A percentile compares a stretch with the other conserved stretches of the same genome.
Conservation (phyloP, 495 filamentous ascomycete genomes). For the Parathielavia hyrcaniae region DNA sequence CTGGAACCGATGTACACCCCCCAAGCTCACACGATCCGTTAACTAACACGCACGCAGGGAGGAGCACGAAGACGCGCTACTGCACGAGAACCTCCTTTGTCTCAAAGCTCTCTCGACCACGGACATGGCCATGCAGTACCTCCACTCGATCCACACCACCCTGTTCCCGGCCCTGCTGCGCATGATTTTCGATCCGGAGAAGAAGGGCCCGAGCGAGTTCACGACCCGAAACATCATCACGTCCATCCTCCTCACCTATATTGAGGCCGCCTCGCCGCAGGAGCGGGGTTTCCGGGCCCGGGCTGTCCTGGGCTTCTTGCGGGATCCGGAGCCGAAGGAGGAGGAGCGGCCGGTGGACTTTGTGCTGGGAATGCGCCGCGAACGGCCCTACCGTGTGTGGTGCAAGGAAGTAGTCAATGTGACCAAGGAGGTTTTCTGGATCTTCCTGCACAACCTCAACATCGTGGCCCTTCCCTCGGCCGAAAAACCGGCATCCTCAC, state of each 20-base stretch:
- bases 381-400: constrained; percentile 88
- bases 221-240: constrained; percentile 84
- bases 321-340: constrained; percentile 72
- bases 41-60: constrained; percentile 53
- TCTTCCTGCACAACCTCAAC: constrained; percentile 91
- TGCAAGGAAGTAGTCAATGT: constrained; percentile 85
- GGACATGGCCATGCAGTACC: constrained; percentile 68
- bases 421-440: constrained; percentile 99
- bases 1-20: neutral
- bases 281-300: constrained; percentile 57
- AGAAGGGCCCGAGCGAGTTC: constrained; percentile 94
- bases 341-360: constrained; percentile 71
- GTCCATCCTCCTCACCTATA: constrained; percentile 76
- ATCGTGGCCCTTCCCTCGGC: constrained; percentile 59
- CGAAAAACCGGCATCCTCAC: constrained; percentile 19
- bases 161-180: constrained; percentile 81
- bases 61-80: constrained; percentile 88
- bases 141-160: constrained; percentile 68
- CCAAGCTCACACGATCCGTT: constrained; percentile 2
- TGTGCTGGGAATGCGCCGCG: constrained; percentile 79
- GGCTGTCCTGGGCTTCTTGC: constrained; percentile 68
- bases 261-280: constrained; percentile 50
- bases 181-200: constrained; percentile 93
- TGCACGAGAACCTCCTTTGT: constrained; percentile 89
- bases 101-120: constrained; percentile 94